phyloP scores from a whole-genome alignment of 208 protist species.

The Leishmania tarentolae region DNA sequence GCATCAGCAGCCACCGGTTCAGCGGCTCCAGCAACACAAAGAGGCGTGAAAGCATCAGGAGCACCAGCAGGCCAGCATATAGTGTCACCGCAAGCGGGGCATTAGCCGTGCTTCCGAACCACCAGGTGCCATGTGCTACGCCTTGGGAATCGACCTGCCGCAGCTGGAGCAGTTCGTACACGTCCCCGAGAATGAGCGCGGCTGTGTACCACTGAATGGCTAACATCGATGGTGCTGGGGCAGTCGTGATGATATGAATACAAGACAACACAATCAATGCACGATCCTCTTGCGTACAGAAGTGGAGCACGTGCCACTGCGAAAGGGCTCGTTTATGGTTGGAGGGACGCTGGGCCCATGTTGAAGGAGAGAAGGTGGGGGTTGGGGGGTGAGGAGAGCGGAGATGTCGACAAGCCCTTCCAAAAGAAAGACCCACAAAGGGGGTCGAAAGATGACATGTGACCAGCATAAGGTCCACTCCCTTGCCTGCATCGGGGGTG shows the following conservation, averaged over 20 bases:
- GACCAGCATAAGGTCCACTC: not conserved
- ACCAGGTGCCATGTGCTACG: conserved; percentile 36
- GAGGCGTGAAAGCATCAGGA: conserved; percentile 46
- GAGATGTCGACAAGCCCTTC: not conserved
- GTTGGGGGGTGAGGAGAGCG: not conserved
- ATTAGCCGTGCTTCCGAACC: conserved; percentile 52
- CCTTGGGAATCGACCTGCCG: conserved; percentile 17
- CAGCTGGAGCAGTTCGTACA: conserved; percentile 39
- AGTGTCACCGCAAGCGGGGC: conserved; percentile 40
- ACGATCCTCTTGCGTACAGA: not conserved
- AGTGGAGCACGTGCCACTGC: not conserved
- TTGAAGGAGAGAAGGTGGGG: not conserved
- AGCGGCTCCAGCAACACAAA: conserved; percentile 60
- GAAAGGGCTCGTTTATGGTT: not conserved
- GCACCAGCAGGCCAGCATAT: conserved; percentile 41
- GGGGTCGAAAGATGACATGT: not conserved
- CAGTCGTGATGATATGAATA: not conserved
- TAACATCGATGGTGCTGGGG: conserved; percentile 19
- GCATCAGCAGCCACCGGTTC: conserved; percentile 57
- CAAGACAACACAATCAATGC: not conserved
- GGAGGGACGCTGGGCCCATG: not conserved
- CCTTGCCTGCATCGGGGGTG: not conserved
- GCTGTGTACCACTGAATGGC: conserved; percentile 64
- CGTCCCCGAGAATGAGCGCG: conserved; percentile 33
- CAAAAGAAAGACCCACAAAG: not conserved